A percentile compares a stretch with the other conserved stretches of the same genome.
These are phyloP conservation scores for Gastrolobium villosum DNA, from an alignment of 306 rosid genomes.

Conservation along the genomic window DNA sequence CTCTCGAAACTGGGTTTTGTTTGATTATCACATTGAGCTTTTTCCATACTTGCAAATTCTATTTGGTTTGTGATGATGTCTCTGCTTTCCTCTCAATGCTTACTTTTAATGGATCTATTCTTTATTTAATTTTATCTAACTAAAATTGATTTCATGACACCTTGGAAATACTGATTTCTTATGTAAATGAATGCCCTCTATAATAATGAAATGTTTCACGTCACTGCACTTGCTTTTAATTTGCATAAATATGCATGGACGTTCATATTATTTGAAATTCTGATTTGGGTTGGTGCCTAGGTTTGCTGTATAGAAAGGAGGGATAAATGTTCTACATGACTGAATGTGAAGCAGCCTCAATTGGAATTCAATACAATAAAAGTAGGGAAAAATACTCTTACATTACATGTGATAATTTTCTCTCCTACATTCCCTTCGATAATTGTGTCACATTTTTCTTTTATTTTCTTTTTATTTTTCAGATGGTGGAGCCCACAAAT, in stretches of 20 bases:
- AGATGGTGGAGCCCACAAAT: no score
- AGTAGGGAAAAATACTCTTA: no score
- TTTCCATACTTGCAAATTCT: not conserved
- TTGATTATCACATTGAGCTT: not conserved
- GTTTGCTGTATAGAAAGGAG: not conserved
- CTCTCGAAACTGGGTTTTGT: conserved; percentile 47
- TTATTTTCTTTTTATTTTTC: no score
- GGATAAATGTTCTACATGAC: not conserved
- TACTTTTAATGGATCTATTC: not conserved
- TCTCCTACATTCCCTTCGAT: no score
- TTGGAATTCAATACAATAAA: no score
- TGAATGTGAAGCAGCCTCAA: no score
- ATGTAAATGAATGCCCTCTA: not conserved
- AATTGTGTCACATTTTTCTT: no score
- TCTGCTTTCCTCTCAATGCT: not conserved
- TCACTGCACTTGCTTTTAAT: not conserved
- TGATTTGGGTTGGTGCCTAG: conserved; percentile 40
- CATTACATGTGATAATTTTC: no score
- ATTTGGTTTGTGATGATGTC: not conserved
- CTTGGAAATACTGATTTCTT: not conserved
- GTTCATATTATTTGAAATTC: not conserved
- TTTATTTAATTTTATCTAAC: not conserved
- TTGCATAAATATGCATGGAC: not conserved
- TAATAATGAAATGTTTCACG: no score
- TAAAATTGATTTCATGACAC: not conserved